These are phyloP conservation scores for Monilinia fructigena DNA, from an alignment of 2,329 filamentous ascomycete species.

Conservation along the genomic window DNA sequence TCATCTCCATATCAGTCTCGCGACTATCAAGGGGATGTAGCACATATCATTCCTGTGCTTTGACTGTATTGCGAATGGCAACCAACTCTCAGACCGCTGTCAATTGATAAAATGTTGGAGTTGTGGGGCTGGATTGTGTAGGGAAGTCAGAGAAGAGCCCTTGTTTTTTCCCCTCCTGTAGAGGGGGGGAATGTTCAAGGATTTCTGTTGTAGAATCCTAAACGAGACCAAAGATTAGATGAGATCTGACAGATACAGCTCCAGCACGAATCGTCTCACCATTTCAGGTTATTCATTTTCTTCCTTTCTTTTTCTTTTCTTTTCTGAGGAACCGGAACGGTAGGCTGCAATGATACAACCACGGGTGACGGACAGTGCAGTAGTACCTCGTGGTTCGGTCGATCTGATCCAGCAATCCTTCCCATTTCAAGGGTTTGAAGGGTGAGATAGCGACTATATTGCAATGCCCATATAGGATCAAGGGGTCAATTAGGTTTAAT, in stretches of 20 bases:
- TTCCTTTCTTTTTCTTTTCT: no score
- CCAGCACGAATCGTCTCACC: not conserved
- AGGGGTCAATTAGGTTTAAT: not conserved
- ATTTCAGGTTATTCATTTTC: no score
- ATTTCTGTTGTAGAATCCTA: not conserved
- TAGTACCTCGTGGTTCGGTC: conserved; percentile 10
- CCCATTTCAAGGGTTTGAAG: not conserved
- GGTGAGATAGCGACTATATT: conserved; percentile 29
- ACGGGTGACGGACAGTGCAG: not conserved
- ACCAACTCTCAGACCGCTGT: not conserved
- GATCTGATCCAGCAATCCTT: conserved; percentile 19
- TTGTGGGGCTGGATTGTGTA: not conserved
- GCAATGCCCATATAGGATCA: conserved; percentile 33
- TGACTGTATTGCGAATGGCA: not conserved
- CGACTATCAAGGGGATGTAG: not conserved
- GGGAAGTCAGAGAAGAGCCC: not conserved
- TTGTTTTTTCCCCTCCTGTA: no score
- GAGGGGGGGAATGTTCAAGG: not conserved
- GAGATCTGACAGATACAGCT: conserved; percentile 25
- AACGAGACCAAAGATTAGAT: conserved; percentile 27
- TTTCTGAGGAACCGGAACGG: not conserved
- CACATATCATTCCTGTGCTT: not conserved
- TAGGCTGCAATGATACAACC: not conserved
- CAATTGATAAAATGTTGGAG: not conserved
- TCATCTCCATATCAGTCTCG: not conserved